Percentiles rank a stretch among this genome's conserved stretches.
Conservation (phyloP, 805 yeast species). For the Ogataea haglerorum region DNA sequence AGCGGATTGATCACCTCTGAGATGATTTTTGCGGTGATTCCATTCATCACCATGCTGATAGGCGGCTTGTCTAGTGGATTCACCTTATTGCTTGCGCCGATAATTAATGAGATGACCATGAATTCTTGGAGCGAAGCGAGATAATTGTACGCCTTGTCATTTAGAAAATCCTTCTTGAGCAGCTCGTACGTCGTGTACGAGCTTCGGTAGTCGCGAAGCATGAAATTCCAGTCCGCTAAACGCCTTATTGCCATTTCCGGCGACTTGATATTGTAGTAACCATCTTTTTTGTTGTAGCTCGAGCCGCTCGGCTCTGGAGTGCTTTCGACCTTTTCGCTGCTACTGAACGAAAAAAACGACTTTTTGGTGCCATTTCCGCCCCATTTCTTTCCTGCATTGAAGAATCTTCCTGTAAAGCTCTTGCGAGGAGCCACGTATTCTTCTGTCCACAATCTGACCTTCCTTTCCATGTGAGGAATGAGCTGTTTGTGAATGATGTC, state of each 20-base stretch:
- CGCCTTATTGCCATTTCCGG: constrained; percentile 74
- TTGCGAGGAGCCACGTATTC: constrained; percentile 71
- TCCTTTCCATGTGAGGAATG: constrained; percentile 82
- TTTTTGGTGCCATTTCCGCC: constrained; percentile 33
- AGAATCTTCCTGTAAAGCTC: constrained; percentile 71
- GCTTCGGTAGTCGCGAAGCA: constrained; percentile 82
- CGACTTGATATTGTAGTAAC: constrained; percentile 57
- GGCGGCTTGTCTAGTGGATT: constrained; percentile 37
- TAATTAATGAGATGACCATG: constrained; percentile 68
- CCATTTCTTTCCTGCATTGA: constrained; percentile 58
- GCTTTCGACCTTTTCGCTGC: constrained; percentile 8
- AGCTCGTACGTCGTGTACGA: constrained; percentile 83
- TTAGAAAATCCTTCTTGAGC: constrained; percentile 69
- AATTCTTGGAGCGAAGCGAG: constrained; percentile 87
- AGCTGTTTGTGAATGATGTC: constrained; percentile 49
- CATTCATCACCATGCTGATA: constrained; percentile 25
- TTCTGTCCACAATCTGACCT: constrained; percentile 83
- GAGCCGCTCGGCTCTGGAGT: constrained; percentile 5
- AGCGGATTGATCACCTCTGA: constrained; percentile 55
- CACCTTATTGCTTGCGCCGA: constrained; percentile 50
- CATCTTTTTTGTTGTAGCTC: constrained; percentile 46
- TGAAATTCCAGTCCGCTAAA: constrained; percentile 88
- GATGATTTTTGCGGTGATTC: constrained; percentile 43
- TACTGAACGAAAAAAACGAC: constrained; percentile 34
- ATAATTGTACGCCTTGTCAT: constrained; percentile 76